Evolutionary conservation across 2,329 filamentous ascomycete species (phyloP).

Genomic region (Fusarium neocosmosporiellum): DNA sequence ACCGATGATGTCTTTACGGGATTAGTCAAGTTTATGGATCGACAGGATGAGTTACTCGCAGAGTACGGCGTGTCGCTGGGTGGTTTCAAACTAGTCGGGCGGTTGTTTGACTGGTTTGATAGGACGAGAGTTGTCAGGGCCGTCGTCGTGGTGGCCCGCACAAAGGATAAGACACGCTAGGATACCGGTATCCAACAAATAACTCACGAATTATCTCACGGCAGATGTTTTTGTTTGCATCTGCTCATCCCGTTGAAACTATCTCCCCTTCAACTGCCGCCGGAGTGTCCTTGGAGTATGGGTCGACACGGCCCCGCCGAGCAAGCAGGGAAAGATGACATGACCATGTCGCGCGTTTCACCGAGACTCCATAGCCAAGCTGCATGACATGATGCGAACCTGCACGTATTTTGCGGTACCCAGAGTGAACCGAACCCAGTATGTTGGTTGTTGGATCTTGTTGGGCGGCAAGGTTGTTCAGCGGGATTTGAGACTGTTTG

Average conservation of each 20-base stretch:
- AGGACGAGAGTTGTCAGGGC: constrained; percentile 49
- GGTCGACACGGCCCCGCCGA: background rate
- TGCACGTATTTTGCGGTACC: background rate
- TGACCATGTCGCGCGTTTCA: background rate
- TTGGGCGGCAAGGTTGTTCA: background rate
- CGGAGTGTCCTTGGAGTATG: background rate
- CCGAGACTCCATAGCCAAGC: background rate
- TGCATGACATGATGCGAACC: background rate
- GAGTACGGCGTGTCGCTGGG: constrained; percentile 52
- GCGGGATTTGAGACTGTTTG: background rate
- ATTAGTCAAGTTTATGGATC: constrained; percentile 56
- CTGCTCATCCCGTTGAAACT: background rate
- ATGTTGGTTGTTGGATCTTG: background rate
- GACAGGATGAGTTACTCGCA: constrained; percentile 47
- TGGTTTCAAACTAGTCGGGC: constrained; percentile 51
- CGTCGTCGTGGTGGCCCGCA: constrained; percentile 49
- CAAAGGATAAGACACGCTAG: constrained; percentile 34
- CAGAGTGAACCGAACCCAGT: background rate
- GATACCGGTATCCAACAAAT: background rate
- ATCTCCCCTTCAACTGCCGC: background rate
- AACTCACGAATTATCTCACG: background rate
- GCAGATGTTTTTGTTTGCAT: background rate
- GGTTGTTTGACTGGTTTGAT: constrained; percentile 54
- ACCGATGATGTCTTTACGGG: constrained; percentile 64
- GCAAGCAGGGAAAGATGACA: background rate